A percentile compares a stretch with the other conserved stretches of the same genome.
Conservation (phyloP, 306 rosid species). For the Prunus armeniaca region DNA sequence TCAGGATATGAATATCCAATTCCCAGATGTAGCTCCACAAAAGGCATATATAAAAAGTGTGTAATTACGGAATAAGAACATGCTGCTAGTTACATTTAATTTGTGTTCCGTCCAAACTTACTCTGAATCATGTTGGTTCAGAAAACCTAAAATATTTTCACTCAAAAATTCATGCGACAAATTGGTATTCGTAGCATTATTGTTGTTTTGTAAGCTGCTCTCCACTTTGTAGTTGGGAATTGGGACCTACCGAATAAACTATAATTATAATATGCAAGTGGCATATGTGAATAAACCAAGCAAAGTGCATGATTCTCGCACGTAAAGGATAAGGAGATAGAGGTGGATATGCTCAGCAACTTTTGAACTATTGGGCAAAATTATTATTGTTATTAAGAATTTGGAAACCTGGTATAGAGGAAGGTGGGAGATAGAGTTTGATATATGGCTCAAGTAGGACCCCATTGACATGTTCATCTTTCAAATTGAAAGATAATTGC, state of each 20-base stretch:
- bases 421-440: not conserved
- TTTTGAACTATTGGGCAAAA: not conserved
- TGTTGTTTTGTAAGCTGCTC: not conserved
- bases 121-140: too few relatives aligned
- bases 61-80: not conserved
- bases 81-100: not conserved
- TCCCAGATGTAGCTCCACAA: not conserved
- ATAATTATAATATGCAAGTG: not conserved
- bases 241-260: constrained; percentile 6
- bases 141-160: too few relatives aligned
- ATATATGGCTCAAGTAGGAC: constrained; percentile 13
- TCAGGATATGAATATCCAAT: not conserved
- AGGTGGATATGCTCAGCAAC: constrained; percentile 33
- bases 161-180: too few relatives aligned
- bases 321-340: constrained; percentile 43
- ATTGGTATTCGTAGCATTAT: too few relatives aligned
- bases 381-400: not conserved
- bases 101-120: too few relatives aligned
- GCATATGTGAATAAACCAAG: constrained; percentile 19
- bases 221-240: not conserved
- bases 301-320: constrained; percentile 27
- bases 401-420: not conserved
- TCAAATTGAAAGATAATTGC: constrained; percentile 3
- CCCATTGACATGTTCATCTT: constrained; percentile 7
- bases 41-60: not conserved